phyloP scores from a whole-genome alignment of 371 early-diverging fungal genomes.

The Mucor indicus region DNA sequence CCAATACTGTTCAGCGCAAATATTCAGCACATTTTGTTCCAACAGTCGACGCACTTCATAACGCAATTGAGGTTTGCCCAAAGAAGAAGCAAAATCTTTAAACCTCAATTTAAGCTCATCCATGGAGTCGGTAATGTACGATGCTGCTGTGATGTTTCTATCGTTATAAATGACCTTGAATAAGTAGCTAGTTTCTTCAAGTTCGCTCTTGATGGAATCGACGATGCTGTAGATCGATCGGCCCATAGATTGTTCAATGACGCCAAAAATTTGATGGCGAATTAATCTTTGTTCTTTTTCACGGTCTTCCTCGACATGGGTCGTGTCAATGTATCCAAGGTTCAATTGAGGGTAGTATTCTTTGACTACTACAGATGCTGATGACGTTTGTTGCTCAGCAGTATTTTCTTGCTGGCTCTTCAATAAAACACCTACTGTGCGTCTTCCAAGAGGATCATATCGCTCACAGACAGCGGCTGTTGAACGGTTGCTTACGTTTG shows the following conservation, averaged over 20 bases:
- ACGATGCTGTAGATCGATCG: conserved; percentile 73
- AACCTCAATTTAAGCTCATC: conserved; percentile 90
- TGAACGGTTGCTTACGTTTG: background rate
- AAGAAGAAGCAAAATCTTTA: conserved; percentile 80
- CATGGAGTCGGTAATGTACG: conserved; percentile 91
- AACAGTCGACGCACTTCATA: conserved; percentile 74
- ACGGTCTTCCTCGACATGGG: background rate
- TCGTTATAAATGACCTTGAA: conserved; percentile 98
- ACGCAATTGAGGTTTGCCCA: conserved; percentile 89
- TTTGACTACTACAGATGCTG: conserved; percentile 83
- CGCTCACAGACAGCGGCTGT: conserved; percentile 42
- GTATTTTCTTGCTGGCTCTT: conserved; percentile 99
- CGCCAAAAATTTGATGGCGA: conserved; percentile 75
- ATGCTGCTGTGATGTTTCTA: conserved; percentile 83
- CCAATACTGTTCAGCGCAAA: conserved; percentile 92
- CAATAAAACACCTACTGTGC: conserved; percentile 75
- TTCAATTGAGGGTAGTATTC: conserved; percentile 84
- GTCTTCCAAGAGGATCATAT: conserved; percentile 74
- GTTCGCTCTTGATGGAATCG: conserved; percentile 83
- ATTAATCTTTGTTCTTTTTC: conserved; percentile 27
- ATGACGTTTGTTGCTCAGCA: conserved; percentile 83
- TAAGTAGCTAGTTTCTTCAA: conserved; percentile 92
- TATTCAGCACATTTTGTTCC: conserved; percentile 82
- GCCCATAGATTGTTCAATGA: conserved; percentile 89
- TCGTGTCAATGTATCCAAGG: conserved; percentile 88